Evolutionary conservation across 148 eudicot species (phyloP).

Genomic region (Nyssa sinensis): DNA sequence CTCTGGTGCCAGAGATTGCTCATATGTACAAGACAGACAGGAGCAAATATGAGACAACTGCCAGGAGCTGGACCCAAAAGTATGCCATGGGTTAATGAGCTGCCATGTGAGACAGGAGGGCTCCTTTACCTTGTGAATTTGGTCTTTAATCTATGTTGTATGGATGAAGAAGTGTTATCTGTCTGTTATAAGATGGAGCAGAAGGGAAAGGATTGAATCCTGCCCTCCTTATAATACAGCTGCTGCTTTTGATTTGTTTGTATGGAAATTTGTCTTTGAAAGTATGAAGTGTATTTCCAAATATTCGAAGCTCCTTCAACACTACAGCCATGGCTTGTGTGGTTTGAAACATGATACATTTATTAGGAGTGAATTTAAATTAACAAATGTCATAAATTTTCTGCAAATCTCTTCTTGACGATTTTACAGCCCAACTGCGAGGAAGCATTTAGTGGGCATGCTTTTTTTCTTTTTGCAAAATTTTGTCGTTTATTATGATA

Average conservation of each 20-base stretch:
- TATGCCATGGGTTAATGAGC: constrained; percentile 51
- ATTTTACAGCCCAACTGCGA: too few species aligned
- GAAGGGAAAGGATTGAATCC: not conserved
- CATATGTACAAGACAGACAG: constrained; percentile 65
- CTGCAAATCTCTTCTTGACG: too few species aligned
- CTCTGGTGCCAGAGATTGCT: constrained; percentile 56
- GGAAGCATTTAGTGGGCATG: too few species aligned
- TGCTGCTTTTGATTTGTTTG: constrained; percentile 16
- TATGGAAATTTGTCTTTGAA: constrained; percentile 4
- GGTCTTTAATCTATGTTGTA: constrained; percentile 6
- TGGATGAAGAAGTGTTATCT: constrained; percentile 5
- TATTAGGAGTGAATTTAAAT: too few species aligned
- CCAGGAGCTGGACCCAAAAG: constrained; percentile 58
- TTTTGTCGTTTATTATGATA: too few species aligned
- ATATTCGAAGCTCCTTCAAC: not conserved
- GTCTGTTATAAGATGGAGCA: constrained; percentile 19
- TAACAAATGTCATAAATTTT: too few species aligned
- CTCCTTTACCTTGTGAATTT: constrained; percentile 7
- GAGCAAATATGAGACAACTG: constrained; percentile 52
- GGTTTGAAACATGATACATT: not conserved
- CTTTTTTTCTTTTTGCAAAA: too few species aligned
- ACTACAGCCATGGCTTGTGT: not conserved
- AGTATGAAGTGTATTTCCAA: constrained; percentile 4
- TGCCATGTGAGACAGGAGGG: constrained; percentile 13
- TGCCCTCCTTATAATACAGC: not conserved